Percentiles rank a stretch among this genome's conserved stretches.
These are phyloP conservation scores for Blastocystis sp. DNA, from an alignment of 352 stramenopile species.

Conservation along the genomic window DNA sequence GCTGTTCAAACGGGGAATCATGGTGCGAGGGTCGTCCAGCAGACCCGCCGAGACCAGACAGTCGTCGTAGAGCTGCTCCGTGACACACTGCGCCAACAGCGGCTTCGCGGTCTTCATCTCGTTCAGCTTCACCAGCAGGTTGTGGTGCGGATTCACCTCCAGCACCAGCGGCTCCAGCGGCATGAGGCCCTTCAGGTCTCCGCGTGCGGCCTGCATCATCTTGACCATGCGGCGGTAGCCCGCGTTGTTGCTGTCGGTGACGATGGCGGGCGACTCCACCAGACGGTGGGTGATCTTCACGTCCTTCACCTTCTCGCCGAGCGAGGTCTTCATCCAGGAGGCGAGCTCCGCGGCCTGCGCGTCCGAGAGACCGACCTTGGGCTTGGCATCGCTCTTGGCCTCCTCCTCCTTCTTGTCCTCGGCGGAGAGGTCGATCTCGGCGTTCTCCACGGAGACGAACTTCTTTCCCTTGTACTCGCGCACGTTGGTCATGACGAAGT, in stretches of 20 bases:
- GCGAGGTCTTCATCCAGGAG: conserved; percentile 64
- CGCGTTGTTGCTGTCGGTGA: conserved; percentile 92
- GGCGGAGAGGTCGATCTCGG: conserved; percentile 79
- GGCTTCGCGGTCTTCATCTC: conserved; percentile 71
- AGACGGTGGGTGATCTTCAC: conserved; percentile 76
- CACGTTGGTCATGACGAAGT: conserved; percentile 99
- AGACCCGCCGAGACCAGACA: conserved; percentile 89
- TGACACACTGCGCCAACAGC: conserved; percentile 62
- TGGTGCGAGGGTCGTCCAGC: conserved; percentile 87
- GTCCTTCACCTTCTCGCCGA: conserved; percentile 57
- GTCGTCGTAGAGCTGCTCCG: conserved; percentile 91
- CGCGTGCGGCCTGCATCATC: conserved; percentile 79
- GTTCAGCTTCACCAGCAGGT: conserved; percentile 84
- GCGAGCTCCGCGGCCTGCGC: conserved; percentile 69
- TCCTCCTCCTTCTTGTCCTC: conserved; percentile 64
- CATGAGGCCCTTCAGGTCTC: conserved; percentile 61
- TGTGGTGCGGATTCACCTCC: conserved; percentile 93
- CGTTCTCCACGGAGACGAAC: conserved; percentile 85
- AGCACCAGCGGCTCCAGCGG: conserved; percentile 81
- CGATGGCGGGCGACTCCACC: conserved; percentile 88
- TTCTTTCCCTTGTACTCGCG: conserved; percentile 85
- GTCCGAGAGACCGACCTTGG: conserved; percentile 66
- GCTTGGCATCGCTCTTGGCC: conserved; percentile 37
- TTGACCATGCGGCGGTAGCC: conserved; percentile 94
- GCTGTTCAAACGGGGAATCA: conserved; percentile 89